phyloP scores from a whole-genome alignment of 441 rosid genomes.

The Kokia cookei region DNA sequence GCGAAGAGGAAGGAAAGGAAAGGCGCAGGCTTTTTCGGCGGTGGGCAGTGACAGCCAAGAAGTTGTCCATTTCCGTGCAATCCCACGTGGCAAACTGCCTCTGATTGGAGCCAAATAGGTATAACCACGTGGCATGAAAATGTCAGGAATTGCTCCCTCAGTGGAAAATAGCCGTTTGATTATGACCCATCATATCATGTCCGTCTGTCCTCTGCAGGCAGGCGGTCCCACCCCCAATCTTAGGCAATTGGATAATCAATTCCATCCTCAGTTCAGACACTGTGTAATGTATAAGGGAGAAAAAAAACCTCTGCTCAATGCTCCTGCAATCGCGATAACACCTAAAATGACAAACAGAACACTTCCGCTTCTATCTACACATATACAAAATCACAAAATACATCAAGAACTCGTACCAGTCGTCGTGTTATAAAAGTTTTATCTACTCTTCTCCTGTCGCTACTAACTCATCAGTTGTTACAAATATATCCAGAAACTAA shows the following conservation, averaged over 20 bases:
- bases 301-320: no score
- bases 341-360: no score
- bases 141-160: slow-evolving; percentile 9
- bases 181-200: slow-evolving; percentile 35
- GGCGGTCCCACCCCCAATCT: slow-evolving; percentile 27
- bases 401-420: no score
- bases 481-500: no score
- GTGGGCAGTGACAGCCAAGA: slow-evolving; percentile 12
- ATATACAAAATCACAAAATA: no score
- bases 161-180: slow-evolving; percentile 32
- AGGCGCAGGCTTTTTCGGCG: slow-evolving; percentile 27
- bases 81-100: slow-evolving; percentile 36
- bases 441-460: no score
- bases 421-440: no score
- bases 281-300: no score
- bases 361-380: no score
- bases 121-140: slow-evolving; percentile 26
- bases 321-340: no score
- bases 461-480: no score
- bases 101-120: slow-evolving; percentile 20
- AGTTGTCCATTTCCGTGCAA: slow-evolving; percentile 10
- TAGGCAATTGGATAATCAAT: not conserved
- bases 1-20: not conserved
- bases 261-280: not conserved
- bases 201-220: slow-evolving; percentile 26